phyloP scores from a whole-genome alignment of 164 flowering plant genomes.

The Akebia trifoliata region DNA sequence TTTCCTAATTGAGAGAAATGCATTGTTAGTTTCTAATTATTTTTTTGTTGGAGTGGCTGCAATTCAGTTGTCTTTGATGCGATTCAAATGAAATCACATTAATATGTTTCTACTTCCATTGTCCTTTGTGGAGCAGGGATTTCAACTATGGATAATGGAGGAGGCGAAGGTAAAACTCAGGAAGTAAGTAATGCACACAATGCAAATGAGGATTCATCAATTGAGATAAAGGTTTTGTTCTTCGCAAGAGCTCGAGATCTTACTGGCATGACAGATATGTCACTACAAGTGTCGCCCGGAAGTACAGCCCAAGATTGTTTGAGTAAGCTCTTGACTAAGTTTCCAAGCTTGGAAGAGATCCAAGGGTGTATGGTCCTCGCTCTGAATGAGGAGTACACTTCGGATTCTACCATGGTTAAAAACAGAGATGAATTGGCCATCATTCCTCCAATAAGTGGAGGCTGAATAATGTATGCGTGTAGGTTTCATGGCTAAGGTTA shows the following conservation, averaged over 20 bases:
- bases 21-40: too few relatives aligned
- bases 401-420: conserved; percentile 46
- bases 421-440: conserved; percentile 85
- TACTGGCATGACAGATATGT: conserved; percentile 55
- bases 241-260: conserved; percentile 96
- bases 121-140: neutral
- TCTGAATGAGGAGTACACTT: conserved; percentile 76
- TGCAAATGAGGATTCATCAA: conserved; percentile 17
- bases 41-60: too few relatives aligned
- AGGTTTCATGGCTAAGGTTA: neutral
- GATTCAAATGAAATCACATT: neutral
- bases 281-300: conserved; percentile 52
- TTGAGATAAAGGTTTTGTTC: conserved; percentile 71
- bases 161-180: too few relatives aligned
- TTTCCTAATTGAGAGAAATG: too few relatives aligned
- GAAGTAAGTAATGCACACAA: too few relatives aligned
- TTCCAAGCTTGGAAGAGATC: conserved; percentile 66
- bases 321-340: conserved; percentile 43
- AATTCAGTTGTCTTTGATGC: neutral
- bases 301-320: conserved; percentile 74
- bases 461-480: conserved; percentile 32
- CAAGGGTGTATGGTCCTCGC: conserved; percentile 77
- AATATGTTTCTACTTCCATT: neutral
- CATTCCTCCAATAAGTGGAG: conserved; percentile 98
- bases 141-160: conserved; percentile 4